phyloP scores from a whole-genome alignment of 352 stramenopile genomes.

The Pythium oligandrum region DNA sequence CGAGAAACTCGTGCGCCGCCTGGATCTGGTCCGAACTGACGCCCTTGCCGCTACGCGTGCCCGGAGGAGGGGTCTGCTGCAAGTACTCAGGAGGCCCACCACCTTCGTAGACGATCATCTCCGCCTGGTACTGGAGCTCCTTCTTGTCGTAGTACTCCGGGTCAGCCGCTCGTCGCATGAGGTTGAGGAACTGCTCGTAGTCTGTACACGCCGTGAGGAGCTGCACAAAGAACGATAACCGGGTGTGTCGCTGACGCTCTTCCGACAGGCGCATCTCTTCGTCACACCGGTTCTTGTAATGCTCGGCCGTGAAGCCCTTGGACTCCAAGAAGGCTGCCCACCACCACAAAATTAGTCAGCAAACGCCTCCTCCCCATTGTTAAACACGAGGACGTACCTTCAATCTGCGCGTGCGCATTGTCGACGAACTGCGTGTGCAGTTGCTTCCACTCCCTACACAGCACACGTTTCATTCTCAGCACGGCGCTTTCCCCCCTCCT shows the following conservation, averaged over 20 bases:
- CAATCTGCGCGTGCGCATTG: constrained; percentile 59
- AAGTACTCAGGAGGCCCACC: constrained; percentile 25
- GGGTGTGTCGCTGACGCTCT: constrained; percentile 68
- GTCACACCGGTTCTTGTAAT: constrained; percentile 64
- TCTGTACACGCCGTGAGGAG: constrained; percentile 73
- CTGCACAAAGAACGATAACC: constrained; percentile 78
- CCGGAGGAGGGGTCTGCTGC: not conserved
- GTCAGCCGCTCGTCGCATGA: constrained; percentile 74
- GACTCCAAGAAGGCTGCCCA: constrained; percentile 36
- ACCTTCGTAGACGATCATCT: constrained; percentile 54
- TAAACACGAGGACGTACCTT: constrained; percentile 18
- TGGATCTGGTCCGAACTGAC: constrained; percentile 14
- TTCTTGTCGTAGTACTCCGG: constrained; percentile 83
- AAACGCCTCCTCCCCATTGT: not conserved
- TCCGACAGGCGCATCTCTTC: constrained; percentile 68
- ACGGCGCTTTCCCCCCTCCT: too few species aligned
- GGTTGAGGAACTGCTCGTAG: constrained; percentile 84
- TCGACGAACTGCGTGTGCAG: constrained; percentile 69
- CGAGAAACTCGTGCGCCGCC: constrained; percentile 60
- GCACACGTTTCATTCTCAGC: too few species aligned
- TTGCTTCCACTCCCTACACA: constrained; percentile 50
- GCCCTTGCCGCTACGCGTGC: too few species aligned
- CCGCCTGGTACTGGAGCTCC: constrained; percentile 60
- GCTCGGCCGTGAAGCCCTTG: constrained; percentile 67
- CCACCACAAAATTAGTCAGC: not conserved